phyloP scores from a whole-genome alignment of 345 rosid species.

The Heritiera littoralis region DNA sequence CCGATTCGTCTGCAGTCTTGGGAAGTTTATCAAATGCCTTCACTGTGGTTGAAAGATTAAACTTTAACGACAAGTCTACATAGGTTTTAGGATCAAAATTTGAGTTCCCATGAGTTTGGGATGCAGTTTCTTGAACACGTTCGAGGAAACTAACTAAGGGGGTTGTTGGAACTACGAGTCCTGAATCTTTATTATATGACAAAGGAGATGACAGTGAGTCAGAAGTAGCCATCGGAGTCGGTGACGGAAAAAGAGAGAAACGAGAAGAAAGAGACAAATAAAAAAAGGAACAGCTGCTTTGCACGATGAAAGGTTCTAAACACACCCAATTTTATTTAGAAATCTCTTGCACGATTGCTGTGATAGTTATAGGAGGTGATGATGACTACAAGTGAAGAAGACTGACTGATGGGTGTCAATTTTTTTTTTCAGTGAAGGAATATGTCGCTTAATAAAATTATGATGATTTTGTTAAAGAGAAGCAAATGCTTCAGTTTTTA shows the following conservation, averaged over 20 bases:
- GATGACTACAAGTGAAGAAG: no score
- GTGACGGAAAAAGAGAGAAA: slow-evolving; percentile 22
- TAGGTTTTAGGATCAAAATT: slow-evolving; percentile 67
- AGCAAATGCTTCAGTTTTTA: no score
- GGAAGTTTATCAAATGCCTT: slow-evolving; percentile 55
- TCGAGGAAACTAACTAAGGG: slow-evolving; percentile 59
- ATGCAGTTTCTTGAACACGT: slow-evolving; percentile 60
- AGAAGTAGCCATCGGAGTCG: slow-evolving; percentile 18
- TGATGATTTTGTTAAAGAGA: no score
- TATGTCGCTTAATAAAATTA: no score
- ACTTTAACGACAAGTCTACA: slow-evolving; percentile 64
- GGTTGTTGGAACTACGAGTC: slow-evolving; percentile 37
- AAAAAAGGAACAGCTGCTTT: background rate
- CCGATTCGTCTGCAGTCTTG: slow-evolving; percentile 31
- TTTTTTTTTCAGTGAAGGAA: no score
- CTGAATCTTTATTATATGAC: slow-evolving; percentile 6
- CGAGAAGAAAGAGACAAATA: background rate
- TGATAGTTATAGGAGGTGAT: no score
- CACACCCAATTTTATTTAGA: no score
- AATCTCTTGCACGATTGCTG: no score
- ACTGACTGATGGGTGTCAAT: no score
- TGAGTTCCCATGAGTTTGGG: slow-evolving; percentile 39
- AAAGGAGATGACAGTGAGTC: background rate
- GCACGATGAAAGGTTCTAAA: no score
- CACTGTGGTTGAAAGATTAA: slow-evolving; percentile 42